phyloP scores from a whole-genome alignment of 441 rosid genomes.

The Francoa sonchifolia region DNA sequence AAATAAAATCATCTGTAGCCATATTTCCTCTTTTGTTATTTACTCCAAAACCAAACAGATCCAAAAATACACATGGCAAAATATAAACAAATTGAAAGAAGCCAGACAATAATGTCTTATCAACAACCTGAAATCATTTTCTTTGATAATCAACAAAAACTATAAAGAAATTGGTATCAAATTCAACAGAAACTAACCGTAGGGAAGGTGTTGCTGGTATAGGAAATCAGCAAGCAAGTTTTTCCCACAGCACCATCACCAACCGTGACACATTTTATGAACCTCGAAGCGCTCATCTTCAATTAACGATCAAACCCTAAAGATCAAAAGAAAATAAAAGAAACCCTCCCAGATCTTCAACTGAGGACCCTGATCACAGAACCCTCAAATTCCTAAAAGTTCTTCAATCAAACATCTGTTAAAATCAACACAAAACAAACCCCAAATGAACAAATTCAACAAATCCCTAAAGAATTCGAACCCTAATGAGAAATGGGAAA shows the following conservation, averaged over 20 bases:
- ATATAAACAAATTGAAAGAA: too few relatives aligned
- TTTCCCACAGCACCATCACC: constrained; percentile 99
- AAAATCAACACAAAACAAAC: not conserved
- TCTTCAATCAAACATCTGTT: constrained; percentile 21
- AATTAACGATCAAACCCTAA: not conserved
- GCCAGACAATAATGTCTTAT: too few relatives aligned
- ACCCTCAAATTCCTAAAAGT: constrained; percentile 2
- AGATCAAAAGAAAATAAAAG: not conserved
- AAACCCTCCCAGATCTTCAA: constrained; percentile 45
- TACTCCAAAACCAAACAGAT: too few relatives aligned
- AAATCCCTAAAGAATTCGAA: constrained; percentile 6
- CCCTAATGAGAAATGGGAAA: not conserved
- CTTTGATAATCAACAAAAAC: too few relatives aligned
- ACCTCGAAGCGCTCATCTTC: constrained; percentile 76
- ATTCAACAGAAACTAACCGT: constrained; percentile 68
- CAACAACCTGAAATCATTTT: too few relatives aligned
- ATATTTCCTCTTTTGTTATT: too few relatives aligned
- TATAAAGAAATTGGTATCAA: too few relatives aligned
- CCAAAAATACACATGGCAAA: too few relatives aligned
- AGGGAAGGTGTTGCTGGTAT: constrained; percentile 92
- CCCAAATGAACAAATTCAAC: not conserved
- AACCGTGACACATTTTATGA: constrained; percentile 88
- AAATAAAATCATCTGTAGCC: too few relatives aligned
- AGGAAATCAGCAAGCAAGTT: constrained; percentile 95
- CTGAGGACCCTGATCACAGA: constrained; percentile 39